Evolutionary conservation across 1,284 basidiomycete genomes (phyloP).

Genomic region (Ustilago hordei): DNA sequence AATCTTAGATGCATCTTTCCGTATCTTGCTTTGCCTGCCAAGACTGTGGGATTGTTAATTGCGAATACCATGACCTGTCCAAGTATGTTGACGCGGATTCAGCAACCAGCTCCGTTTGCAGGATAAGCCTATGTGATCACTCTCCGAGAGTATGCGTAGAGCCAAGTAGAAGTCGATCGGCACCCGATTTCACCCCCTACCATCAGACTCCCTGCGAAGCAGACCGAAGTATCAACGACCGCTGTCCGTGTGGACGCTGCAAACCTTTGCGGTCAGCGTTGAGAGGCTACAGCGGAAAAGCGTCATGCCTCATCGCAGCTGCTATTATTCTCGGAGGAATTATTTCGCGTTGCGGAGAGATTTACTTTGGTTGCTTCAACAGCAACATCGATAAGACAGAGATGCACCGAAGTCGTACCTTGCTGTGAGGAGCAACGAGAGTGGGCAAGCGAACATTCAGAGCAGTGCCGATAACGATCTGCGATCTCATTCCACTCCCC

Average conservation of each 20-base stretch:
- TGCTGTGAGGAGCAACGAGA: background rate
- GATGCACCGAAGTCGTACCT: conserved; percentile 36
- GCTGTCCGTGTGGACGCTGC: background rate
- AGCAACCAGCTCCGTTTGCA: too few relatives aligned
- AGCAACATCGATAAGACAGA: conserved; percentile 33
- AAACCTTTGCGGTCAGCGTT: background rate
- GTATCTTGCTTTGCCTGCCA: background rate
- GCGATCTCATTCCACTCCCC: background rate
- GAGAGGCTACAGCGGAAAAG: conserved; percentile 1
- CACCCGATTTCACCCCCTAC: background rate
- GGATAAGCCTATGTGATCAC: too few relatives aligned
- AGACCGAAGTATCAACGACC: background rate
- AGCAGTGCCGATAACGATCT: conserved; percentile 6
- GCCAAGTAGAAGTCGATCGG: background rate
- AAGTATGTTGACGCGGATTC: too few relatives aligned
- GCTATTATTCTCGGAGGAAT: conserved; percentile 30
- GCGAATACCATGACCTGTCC: too few relatives aligned
- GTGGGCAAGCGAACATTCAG: background rate
- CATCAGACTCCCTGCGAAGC: background rate
- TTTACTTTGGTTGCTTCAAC: conserved; percentile 4
- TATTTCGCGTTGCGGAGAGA: conserved; percentile 31
- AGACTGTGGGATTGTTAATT: background rate
- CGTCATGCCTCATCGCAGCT: conserved; percentile 1
- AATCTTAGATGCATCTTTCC: conserved; percentile 6
- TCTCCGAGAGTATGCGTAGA: too few relatives aligned